Evolutionary conservation across 2,329 filamentous ascomycete genomes (phyloP).

Genomic region (Epichloe typhina): DNA sequence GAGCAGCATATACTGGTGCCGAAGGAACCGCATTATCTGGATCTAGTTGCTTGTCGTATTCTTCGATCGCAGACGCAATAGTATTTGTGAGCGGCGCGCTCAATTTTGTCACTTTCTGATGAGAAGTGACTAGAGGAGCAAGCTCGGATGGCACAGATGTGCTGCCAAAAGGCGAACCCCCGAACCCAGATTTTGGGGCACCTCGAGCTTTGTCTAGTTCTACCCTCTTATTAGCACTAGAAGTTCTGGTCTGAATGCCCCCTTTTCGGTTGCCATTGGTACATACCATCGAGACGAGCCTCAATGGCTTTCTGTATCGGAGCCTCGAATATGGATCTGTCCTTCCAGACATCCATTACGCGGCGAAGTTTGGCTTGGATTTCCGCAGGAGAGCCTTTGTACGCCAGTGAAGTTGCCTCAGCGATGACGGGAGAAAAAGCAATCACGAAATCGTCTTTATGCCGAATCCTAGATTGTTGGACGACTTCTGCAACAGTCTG

Average conservation of each 20-base stretch:
- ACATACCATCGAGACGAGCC: constrained; percentile 59
- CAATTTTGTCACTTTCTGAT: constrained; percentile 62
- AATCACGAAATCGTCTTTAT: constrained; percentile 82
- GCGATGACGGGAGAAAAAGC: constrained; percentile 87
- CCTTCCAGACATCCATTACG: constrained; percentile 89
- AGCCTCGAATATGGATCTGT: constrained; percentile 69
- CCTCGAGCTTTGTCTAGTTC: constrained; percentile 51
- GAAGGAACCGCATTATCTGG: constrained; percentile 56
- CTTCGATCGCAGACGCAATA: constrained; percentile 57
- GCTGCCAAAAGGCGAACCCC: constrained; percentile 46
- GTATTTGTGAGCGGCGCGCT: constrained; percentile 53
- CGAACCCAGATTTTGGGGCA: constrained; percentile 35
- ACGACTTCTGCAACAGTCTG: constrained; percentile 63
- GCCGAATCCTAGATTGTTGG: constrained; percentile 86
- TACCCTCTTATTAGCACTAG: constrained; percentile 16
- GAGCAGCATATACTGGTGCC: constrained; percentile 81
- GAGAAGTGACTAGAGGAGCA: constrained; percentile 57
- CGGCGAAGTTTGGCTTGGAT: constrained; percentile 78
- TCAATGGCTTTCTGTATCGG: constrained; percentile 75
- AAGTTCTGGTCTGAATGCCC: neutral
- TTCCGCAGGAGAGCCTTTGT: constrained; percentile 76
- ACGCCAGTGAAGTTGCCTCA: constrained; percentile 80
- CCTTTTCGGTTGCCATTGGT: too few species aligned
- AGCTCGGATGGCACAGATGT: constrained; percentile 61
- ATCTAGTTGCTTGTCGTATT: constrained; percentile 75